Evolutionary conservation across 768 basidiomycete species (phyloP), one percentile per base, ranked within the genome.

Genomic region (Kwoniella sp.): DNA sequence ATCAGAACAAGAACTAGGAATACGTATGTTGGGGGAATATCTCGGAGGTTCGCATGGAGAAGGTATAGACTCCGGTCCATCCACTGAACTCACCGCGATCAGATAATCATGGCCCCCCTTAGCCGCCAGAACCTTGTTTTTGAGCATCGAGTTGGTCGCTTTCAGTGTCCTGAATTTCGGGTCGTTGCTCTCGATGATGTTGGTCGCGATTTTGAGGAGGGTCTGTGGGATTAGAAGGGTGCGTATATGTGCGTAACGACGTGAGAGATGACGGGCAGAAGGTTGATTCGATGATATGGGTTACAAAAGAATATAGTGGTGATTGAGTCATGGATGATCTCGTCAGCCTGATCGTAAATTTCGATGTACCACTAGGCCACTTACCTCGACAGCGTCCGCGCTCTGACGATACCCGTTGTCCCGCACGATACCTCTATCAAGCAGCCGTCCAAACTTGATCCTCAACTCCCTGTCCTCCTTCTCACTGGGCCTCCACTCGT

Each of bases 361-460:
- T n/a, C n/a, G 38, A 50, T n/a, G 17, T 53, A n/a, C n/a, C n/a
- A n/a, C n/a, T n/a, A n/a, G n/a, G n/a, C n/a, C n/a, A 48, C 65
- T 67, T 68, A 78, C 77, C 67, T 78, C 77, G 11, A 76, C 73
- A 65, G 71, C 67, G 22, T 60, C 68, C 9, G 67, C 67, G 25
- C 66, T 65, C 55, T 68, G 48, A 30, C 62, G 63, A 53, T 78
- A 78, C 25, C 67, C 67, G 58, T 78, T 78, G 63, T 75, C 77
- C 54, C 77, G 68, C 0, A 78, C 68, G 4, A 78, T 69, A 1
- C 74, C 77, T 41, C 74, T 71, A 70, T 76, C 73, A 41, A 78
- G 61, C 63, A 76, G 53, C 61, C 69, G 64, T 5, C 60, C 61
- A 55, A 77, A 77, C n/a, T 71, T 65, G 29, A 61, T 53, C 51